These are phyloP conservation scores for Chalciporus piperatus DNA, from an alignment of 768 basidiomycete genomes.

Conservation along the genomic window DNA sequence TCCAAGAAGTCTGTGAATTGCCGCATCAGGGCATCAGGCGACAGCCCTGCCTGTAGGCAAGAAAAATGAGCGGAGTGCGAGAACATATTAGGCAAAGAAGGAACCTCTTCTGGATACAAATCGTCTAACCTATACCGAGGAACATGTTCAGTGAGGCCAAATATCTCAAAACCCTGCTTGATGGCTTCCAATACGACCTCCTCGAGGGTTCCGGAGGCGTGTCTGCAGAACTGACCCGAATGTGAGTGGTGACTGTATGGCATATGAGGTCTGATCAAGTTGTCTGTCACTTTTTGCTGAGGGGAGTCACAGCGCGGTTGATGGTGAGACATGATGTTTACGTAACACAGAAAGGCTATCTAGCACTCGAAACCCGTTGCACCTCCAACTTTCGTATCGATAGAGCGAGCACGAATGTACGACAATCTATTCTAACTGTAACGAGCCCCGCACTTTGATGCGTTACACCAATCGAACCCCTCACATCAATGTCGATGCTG, in stretches of 20 bases:
- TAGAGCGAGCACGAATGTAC: not conserved
- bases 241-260: slow-evolving; percentile 86
- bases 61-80: slow-evolving; percentile 13
- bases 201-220: slow-evolving; percentile 78
- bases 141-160: slow-evolving; percentile 89
- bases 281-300: not conserved
- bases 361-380: not conserved
- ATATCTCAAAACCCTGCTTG: slow-evolving; percentile 70
- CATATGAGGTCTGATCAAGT: slow-evolving; percentile 35
- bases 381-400: not conserved
- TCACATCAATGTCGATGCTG: slow-evolving; percentile 16
- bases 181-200: slow-evolving; percentile 83
- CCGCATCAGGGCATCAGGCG: slow-evolving; percentile 46
- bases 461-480: slow-evolving; percentile 12
- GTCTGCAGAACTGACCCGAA: slow-evolving; percentile 91
- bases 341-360: slow-evolving; percentile 1
- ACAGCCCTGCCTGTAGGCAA: slow-evolving; percentile 49
- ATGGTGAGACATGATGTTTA: not conserved
- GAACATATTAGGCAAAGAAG: slow-evolving; percentile 8
- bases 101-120: slow-evolving; percentile 95
- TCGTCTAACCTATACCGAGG: slow-evolving; percentile 81
- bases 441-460: slow-evolving; percentile 25
- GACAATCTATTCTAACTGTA: not conserved
- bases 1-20: slow-evolving; percentile 74
- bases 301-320: not conserved